Conservation (phyloP, 2,329 filamentous ascomycete species). For the Neoarthrinium moseri region DNA sequence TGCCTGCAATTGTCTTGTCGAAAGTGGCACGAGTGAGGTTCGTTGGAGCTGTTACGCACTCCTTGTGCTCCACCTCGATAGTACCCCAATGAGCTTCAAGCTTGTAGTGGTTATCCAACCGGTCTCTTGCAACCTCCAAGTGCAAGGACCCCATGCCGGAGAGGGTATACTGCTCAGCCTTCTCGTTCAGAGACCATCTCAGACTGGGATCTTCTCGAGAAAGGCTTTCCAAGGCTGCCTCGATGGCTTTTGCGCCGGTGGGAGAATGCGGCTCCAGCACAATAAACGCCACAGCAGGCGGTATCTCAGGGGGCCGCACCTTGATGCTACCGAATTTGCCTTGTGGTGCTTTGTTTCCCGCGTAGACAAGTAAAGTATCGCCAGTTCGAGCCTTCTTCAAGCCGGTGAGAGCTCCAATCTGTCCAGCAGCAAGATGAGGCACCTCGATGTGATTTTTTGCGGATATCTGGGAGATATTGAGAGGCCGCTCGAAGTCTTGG, state of each 20-base stretch:
- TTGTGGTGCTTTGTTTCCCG: conserved; percentile 60
- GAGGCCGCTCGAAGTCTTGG: conserved; percentile 73
- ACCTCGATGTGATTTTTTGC: conserved; percentile 86
- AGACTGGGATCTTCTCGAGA: conserved; percentile 92
- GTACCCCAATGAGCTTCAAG: conserved; percentile 82
- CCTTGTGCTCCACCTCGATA: conserved; percentile 94
- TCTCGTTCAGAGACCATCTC: conserved; percentile 79
- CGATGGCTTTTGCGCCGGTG: conserved; percentile 76
- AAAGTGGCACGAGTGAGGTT: conserved; percentile 61
- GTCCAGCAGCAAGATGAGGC: conserved; percentile 74
- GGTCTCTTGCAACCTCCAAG: conserved; percentile 86
- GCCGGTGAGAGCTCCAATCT: conserved; percentile 91
- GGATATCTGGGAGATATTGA: conserved; percentile 84
- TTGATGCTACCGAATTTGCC: conserved; percentile 72
- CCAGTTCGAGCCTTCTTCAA: conserved; percentile 91
- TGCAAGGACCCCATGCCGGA: conserved; percentile 97
- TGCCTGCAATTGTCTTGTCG: conserved; percentile 78
- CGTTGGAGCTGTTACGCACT: conserved; percentile 65
- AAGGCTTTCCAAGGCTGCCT: conserved; percentile 72
- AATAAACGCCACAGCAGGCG: conserved; percentile 95
- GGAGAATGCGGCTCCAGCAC: conserved; percentile 80
- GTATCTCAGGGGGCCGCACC: conserved; percentile 82
- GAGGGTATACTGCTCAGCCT: conserved; percentile 88
- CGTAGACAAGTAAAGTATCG: conserved; percentile 81
- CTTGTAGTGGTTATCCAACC: conserved; percentile 86